These are phyloP conservation scores for Apiotrichum laibachii DNA, from an alignment of 1,284 basidiomycete genomes.

Conservation along the genomic window DNA sequence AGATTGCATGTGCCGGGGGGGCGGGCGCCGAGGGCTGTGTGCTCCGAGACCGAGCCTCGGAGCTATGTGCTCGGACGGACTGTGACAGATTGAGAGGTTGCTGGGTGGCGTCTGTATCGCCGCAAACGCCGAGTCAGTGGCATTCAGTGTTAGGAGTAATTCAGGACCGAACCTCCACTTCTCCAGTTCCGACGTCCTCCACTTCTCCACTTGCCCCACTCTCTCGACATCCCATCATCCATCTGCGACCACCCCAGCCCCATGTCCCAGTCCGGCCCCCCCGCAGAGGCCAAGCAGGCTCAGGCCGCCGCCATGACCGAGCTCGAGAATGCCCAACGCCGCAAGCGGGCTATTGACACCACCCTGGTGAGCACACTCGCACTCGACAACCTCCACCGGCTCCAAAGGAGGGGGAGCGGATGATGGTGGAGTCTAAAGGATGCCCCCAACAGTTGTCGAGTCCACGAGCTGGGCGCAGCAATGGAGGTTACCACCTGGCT, in stretches of 20 bases:
- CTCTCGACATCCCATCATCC: neutral
- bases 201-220: neutral
- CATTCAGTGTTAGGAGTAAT: too few species aligned
- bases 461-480: too few species aligned
- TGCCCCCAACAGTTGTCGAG: too few species aligned
- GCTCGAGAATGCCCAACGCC: slow-evolving; percentile 41
- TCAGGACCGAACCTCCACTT: neutral
- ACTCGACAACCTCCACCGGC: slow-evolving; percentile 1
- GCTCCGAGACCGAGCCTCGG: too few species aligned
- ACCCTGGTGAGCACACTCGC: slow-evolving; percentile 29
- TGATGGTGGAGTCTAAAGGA: too few species aligned
- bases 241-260: neutral
- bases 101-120: too few species aligned
- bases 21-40: too few species aligned
- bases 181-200: neutral
- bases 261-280: slow-evolving; percentile 45
- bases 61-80: too few species aligned
- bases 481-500: neutral
- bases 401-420: neutral
- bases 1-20: too few species aligned
- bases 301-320: slow-evolving; percentile 42
- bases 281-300: slow-evolving; percentile 49
- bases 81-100: too few species aligned
- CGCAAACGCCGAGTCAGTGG: too few species aligned
- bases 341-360: slow-evolving; percentile 43